Conservation (phyloP, 176 grass and related monocot genomes). For the Thinopyrum elongatum region DNA sequence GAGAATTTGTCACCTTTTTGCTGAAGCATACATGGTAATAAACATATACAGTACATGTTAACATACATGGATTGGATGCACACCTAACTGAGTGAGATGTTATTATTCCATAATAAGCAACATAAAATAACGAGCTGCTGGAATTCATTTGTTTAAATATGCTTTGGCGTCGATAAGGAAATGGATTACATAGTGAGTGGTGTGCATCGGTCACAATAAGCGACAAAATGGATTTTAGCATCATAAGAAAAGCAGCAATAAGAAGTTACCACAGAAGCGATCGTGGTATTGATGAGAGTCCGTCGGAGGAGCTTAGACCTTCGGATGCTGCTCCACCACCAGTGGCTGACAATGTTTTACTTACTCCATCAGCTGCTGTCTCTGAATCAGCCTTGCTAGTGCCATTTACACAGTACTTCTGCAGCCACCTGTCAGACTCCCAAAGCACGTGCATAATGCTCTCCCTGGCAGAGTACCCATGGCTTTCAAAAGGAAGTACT, state of each 20-base stretch:
- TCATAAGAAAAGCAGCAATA: constrained; percentile 20
- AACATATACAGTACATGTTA: neutral
- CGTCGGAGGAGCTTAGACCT: constrained; percentile 41
- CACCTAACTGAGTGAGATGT: neutral
- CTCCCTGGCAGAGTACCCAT: constrained; percentile 94
- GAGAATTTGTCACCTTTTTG: constrained; percentile 1
- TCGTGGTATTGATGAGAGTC: constrained; percentile 36
- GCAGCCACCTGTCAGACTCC: constrained; percentile 96
- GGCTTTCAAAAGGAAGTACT: constrained; percentile 94
- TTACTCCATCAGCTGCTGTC: constrained; percentile 38
- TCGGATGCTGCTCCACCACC: constrained; percentile 50
- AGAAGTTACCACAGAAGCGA: constrained; percentile 81
- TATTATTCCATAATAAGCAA: neutral
- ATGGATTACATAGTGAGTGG: neutral
- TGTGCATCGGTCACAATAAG: neutral
- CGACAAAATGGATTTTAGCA: neutral
- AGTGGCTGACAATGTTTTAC: constrained; percentile 61
- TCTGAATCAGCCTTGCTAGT: constrained; percentile 43
- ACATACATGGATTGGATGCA: neutral
- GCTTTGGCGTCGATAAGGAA: neutral
- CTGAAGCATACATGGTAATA: constrained; percentile 28
- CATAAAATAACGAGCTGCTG: neutral
- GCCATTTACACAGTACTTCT: constrained; percentile 72
- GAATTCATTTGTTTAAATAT: constrained; percentile 1
- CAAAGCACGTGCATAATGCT: constrained; percentile 99